phyloP scores from a whole-genome alignment of 1,284 basidiomycete genomes.

The Heterobasidion occidentale region DNA sequence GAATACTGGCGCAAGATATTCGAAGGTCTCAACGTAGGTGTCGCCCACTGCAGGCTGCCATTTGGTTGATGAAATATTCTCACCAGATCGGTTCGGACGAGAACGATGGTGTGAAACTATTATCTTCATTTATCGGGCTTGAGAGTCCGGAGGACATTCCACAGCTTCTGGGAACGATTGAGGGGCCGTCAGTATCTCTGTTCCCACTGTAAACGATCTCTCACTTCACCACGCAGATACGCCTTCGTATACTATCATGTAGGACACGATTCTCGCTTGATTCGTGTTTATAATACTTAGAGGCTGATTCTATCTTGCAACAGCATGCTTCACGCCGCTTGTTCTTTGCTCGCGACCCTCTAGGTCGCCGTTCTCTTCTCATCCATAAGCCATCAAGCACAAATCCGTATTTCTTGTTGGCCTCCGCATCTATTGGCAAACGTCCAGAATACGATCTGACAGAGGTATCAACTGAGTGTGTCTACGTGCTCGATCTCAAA shows the following conservation, averaged over 20 bases:
- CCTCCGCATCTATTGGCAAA: constrained; percentile 57
- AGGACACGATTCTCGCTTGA: constrained; percentile 4
- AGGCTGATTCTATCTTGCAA: constrained; percentile 2
- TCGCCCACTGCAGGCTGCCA: background rate
- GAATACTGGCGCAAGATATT: constrained; percentile 48
- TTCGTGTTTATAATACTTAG: background rate
- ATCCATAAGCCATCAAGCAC: constrained; percentile 45
- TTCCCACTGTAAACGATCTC: background rate
- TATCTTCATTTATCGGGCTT: constrained; percentile 36
- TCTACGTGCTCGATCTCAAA: constrained; percentile 46
- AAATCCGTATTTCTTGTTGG: constrained; percentile 49
- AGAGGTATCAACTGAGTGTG: constrained; percentile 53
- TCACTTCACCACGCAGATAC: constrained; percentile 43
- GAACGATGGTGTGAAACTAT: constrained; percentile 76
- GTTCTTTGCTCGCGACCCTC: constrained; percentile 82
- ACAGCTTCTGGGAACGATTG: constrained; percentile 53
- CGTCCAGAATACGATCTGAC: constrained; percentile 38
- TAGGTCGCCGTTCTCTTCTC: constrained; percentile 87
- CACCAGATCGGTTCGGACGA: constrained; percentile 43
- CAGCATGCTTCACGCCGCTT: constrained; percentile 43
- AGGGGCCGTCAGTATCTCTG: constrained; percentile 73
- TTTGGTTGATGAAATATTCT: background rate
- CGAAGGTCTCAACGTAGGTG: constrained; percentile 57
- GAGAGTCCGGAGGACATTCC: constrained; percentile 36
- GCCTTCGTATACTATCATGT: constrained; percentile 80